Evolutionary conservation across 73 alveolate genomes (phyloP).

Genomic region (Paramecium octaurelia): DNA sequence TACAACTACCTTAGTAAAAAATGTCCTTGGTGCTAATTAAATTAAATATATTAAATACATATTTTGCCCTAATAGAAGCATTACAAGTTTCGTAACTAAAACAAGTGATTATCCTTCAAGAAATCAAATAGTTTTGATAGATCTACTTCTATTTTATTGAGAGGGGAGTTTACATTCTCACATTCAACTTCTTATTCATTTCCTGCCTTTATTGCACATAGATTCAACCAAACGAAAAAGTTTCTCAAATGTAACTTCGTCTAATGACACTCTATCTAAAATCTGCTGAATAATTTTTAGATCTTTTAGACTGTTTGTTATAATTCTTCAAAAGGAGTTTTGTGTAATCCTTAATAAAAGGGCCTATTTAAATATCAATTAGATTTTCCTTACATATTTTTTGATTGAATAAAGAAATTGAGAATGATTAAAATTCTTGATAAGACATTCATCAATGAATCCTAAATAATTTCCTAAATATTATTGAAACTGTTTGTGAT

Average conservation of each 20-base stretch:
- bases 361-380: background rate
- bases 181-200: slow-evolving; percentile 21
- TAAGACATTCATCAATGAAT: slow-evolving; percentile 14
- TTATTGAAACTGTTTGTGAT: background rate
- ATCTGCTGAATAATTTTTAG: background rate
- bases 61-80: background rate
- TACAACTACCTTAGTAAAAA: background rate
- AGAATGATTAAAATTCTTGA: background rate
- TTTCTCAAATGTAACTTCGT: slow-evolving; percentile 11
- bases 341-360: background rate
- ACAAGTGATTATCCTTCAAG: background rate
- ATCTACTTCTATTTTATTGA: slow-evolving; percentile 21
- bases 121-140: background rate
- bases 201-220: slow-evolving; percentile 17
- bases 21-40: background rate
- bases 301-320: background rate
- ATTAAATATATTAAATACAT: background rate
- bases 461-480: slow-evolving; percentile 2
- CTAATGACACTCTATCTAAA: slow-evolving; percentile 25
- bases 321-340: background rate
- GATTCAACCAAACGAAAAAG: slow-evolving; percentile 25
- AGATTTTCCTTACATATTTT: background rate
- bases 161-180: slow-evolving; percentile 6
- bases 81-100: background rate
- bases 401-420: background rate